A percentile compares a stretch with the other conserved stretches of the same genome.
Conservation (phyloP, 1,284 basidiomycete genomes). For the Irpex lacteus region DNA sequence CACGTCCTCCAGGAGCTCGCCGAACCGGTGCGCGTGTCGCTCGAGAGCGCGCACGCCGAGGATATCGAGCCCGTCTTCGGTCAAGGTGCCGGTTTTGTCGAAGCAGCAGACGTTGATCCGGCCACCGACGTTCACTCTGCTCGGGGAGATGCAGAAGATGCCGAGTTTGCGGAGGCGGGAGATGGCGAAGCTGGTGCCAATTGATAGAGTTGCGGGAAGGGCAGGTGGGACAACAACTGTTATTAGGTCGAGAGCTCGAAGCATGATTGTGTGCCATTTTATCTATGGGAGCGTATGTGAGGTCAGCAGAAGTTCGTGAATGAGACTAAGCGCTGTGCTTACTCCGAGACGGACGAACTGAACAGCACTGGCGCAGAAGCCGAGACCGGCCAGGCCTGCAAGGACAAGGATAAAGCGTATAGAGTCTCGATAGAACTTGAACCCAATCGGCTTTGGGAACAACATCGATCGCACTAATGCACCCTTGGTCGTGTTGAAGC, state of each 20-base stretch:
- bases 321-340: constrained; percentile 13
- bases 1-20: constrained; percentile 87
- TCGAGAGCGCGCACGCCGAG: constrained; percentile 88
- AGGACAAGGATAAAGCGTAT: constrained; percentile 95
- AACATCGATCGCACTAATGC: constrained; percentile 96
- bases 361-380: constrained; percentile 86
- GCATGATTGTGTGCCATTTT: constrained; percentile 85
- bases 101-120: constrained; percentile 99
- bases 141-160: constrained; percentile 97
- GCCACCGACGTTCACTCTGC: constrained; percentile 93
- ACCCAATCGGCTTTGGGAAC: constrained; percentile 97
- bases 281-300: constrained; percentile 48
- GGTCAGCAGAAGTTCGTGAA: constrained; percentile 6
- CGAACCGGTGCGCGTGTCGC: constrained; percentile 74
- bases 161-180: constrained; percentile 83
- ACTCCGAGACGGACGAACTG: constrained; percentile 93
- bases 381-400: constrained; percentile 83
- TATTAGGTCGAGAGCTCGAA: constrained; percentile 95
- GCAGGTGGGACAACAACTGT: constrained; percentile 98
- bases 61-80: constrained; percentile 97
- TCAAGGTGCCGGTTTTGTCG: constrained; percentile 98
- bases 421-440: constrained; percentile 97
- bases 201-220: constrained; percentile 94
- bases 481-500: constrained; percentile 98
- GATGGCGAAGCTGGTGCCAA: constrained; percentile 97